Evolutionary conservation across 768 basidiomycete species (phyloP).

Genomic region (Lactarius indigo): DNA sequence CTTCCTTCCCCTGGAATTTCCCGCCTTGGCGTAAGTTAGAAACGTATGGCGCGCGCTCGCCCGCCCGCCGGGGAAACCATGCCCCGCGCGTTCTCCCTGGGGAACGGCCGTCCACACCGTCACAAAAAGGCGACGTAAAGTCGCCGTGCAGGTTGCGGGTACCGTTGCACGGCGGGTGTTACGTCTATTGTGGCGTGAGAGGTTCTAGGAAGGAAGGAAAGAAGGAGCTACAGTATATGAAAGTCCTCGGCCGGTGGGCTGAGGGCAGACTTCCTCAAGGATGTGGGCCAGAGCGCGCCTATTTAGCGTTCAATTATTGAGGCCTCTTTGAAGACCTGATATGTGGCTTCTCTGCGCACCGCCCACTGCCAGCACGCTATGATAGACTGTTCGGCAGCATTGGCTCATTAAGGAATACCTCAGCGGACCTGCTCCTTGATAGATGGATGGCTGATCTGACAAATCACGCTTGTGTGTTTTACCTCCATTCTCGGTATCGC

Average conservation of each 20-base stretch:
- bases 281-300: neutral
- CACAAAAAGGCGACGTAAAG: neutral
- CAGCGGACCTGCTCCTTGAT: neutral
- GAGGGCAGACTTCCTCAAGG: neutral
- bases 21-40: neutral
- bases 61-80: neutral
- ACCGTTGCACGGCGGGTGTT: constrained; percentile 9
- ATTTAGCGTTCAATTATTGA: constrained; percentile 1
- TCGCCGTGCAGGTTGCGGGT: neutral
- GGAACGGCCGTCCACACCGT: neutral
- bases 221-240: neutral
- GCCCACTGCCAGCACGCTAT: neutral
- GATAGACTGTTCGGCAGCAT: neutral
- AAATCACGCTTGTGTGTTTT: neutral
- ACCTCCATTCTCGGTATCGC: neutral
- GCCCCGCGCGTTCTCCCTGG: neutral
- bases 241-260: neutral
- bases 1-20: neutral
- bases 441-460: too few species aligned
- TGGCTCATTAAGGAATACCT: constrained; percentile 2
- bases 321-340: neutral
- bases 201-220: constrained; percentile 16
- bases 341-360: constrained; percentile 1
- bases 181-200: constrained; percentile 22
- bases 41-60: neutral